Base-by-base conservation (phyloP, 768 basidiomycete genomes). In the Panellus pusillus region DNA sequence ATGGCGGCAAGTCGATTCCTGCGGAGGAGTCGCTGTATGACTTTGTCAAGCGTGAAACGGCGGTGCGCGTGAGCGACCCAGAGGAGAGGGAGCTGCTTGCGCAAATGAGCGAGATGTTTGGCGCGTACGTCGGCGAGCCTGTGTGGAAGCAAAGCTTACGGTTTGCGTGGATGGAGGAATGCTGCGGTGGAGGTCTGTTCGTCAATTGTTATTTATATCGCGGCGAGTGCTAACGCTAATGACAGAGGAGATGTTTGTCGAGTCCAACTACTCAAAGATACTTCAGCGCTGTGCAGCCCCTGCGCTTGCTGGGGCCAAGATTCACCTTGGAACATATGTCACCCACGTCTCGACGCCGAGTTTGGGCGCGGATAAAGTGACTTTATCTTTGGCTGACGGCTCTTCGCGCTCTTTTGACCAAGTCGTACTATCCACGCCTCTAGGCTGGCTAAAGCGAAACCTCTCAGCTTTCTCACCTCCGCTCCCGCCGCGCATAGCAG, bases 141-240 rank as follows among this genome's bases (percentile, higher is more conserved):
- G 57, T 53, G n/a, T 62, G 57, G 57, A 58, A 56, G 51, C 61
- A 62, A 44, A 58, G 57, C 40, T 43, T 62, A n/a, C 44, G 57
- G 20, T 62, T 62, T 50, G 57, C 61, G 19, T 62, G 61, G 61
- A 62, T 62, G 61, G 61, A 62, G 40, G 61, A 62, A 41, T 62
- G 61, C 24, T 62, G 61, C 50, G 57, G 57, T 27, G 61, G 61
- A 35, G 54, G 61, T 59, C n/a, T n/a, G 56, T 47, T 36, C 13
- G 12, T 37, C 36, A 2, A 37, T n/a, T 37, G 12, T 7, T n/a
- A 37, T 4, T 4, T 37, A 24, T 24, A 24, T 24, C 24, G 24
- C 24, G 24, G 3, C 24, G 24, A 24, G 24, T 24, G 19, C 52
- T 50, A 37, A 60, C 27, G 31, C 17, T 19, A 31, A 32, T 39